Evolutionary conservation across 1,284 basidiomycete genomes (phyloP), one percentile per base, ranked within the genome.

Genomic region (Cystobasidiaceae sp.): DNA sequence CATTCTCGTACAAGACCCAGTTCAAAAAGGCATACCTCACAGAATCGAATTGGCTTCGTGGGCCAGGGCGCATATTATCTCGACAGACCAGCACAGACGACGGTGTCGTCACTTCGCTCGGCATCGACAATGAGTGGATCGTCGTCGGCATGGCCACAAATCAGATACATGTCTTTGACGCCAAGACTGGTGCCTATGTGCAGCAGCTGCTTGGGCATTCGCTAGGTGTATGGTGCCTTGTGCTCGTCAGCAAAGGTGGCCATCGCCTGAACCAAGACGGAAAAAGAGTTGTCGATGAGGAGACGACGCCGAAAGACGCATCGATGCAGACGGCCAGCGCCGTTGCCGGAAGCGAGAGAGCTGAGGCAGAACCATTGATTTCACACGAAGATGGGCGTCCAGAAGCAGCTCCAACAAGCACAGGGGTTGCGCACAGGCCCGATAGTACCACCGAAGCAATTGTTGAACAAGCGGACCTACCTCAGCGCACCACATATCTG

Each of bases 221-320:
- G 19, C 80, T 83, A 8, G 94, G 94, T 9, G 93, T 97, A 0
- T 97, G 94, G 94, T 88, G 89, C 15, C 83, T 97, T 9, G 85
- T 87, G 54, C 81, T 97, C 37, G 85, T 83, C 19, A 74, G 74
- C 11, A 73, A 75, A 25, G 73, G 73, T 4, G 75, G 73, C 0
- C 68, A 49, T 45, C 64, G 60, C 33, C 49, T 23, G 28, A 66
- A 62, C 63, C 68, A 56, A 28, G 51, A 70, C 34, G 46, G 52
- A 3, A 66, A 58, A 37, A 51, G 48, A 49, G 46, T 21, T 28
- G 21, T n/a, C 7, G 37, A 28, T 30, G n/a, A 60, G 50, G 32
- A 60, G 46, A 25, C 9, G 33, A 17, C 41, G 56, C 13, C 19
- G 50, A 15, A 15, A 52, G n/a, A 49, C 9, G 33, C 28, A 1